These are phyloP conservation scores for Sarocladiaceae sp. DNA, from an alignment of 2,329 filamentous ascomycete genomes.

Conservation along the genomic window DNA sequence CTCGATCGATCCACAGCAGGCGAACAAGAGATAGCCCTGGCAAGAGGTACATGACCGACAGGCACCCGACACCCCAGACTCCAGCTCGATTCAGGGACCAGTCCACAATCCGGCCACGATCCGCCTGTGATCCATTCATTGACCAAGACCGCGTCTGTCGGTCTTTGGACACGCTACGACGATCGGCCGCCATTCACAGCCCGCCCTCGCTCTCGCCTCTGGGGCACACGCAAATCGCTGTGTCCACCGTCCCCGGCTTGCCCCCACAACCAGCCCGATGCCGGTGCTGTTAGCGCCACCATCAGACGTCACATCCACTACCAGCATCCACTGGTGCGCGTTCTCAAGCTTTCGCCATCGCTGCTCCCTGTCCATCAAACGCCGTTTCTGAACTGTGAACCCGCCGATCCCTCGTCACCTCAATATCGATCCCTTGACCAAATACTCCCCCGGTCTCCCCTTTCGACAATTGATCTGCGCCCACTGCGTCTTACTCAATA, in stretches of 20 bases:
- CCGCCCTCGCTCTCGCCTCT: background rate
- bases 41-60: constrained; percentile 3
- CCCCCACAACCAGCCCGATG: constrained; percentile 7
- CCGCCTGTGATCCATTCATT: constrained; percentile 4
- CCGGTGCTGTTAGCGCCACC: constrained; percentile 3
- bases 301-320: constrained; percentile 7
- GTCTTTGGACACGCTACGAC: background rate
- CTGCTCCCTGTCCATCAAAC: constrained; percentile 1
- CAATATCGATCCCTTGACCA: constrained; percentile 4
- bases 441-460: background rate
- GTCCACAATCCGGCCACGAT: constrained; percentile 4
- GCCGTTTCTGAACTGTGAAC: constrained; percentile 7
- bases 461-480: constrained; percentile 7
- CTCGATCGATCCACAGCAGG: no score
- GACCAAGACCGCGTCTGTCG: background rate
- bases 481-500: background rate
- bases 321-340: background rate
- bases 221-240: no score
- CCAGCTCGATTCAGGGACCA: constrained; percentile 8
- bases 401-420: constrained; percentile 7
- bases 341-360: constrained; percentile 7
- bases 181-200: constrained; percentile 2
- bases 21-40: background rate
- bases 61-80: constrained; percentile 1
- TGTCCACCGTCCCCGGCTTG: constrained; percentile 1